phyloP scores from a whole-genome alignment of 1,139 yeast genomes.

The Diutina neorugosa region DNA sequence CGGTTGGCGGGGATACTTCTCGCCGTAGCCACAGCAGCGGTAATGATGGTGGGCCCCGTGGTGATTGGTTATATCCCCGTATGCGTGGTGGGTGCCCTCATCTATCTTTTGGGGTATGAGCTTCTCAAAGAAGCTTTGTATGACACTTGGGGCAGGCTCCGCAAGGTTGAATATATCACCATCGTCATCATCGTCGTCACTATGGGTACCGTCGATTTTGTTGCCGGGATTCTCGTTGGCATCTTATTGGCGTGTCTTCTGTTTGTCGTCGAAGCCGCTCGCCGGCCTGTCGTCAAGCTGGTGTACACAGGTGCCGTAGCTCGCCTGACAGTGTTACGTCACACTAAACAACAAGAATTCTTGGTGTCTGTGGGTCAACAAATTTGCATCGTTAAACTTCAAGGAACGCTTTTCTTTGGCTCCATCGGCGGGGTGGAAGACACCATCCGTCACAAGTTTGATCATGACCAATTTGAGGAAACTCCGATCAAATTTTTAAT shows the following conservation, averaged over 20 bases:
- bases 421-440: constrained; percentile 86
- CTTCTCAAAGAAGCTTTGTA: constrained; percentile 72
- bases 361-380: constrained; percentile 81
- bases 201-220: constrained; percentile 96
- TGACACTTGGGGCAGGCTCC: constrained; percentile 74
- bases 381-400: constrained; percentile 73
- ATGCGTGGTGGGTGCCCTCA: constrained; percentile 88
- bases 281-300: constrained; percentile 71
- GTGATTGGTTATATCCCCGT: constrained; percentile 92
- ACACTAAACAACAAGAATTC: constrained; percentile 81
- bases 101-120: constrained; percentile 84
- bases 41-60: constrained; percentile 83
- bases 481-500: constrained; percentile 68
- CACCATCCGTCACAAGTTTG: constrained; percentile 56
- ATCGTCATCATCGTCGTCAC: constrained; percentile 74
- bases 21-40: constrained; percentile 66
- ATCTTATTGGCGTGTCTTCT: constrained; percentile 84
- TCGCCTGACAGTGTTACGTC: constrained; percentile 85
- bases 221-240: constrained; percentile 83
- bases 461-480: constrained; percentile 36
- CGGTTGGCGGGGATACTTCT: constrained; percentile 78
- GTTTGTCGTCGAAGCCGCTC: constrained; percentile 83
- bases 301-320: constrained; percentile 83
- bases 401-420: constrained; percentile 87
- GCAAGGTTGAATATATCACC: constrained; percentile 70